Evolutionary conservation across 2,329 filamentous ascomycete species (phyloP).

Genomic region (Nothophaeocryptopus gaeumannii): DNA sequence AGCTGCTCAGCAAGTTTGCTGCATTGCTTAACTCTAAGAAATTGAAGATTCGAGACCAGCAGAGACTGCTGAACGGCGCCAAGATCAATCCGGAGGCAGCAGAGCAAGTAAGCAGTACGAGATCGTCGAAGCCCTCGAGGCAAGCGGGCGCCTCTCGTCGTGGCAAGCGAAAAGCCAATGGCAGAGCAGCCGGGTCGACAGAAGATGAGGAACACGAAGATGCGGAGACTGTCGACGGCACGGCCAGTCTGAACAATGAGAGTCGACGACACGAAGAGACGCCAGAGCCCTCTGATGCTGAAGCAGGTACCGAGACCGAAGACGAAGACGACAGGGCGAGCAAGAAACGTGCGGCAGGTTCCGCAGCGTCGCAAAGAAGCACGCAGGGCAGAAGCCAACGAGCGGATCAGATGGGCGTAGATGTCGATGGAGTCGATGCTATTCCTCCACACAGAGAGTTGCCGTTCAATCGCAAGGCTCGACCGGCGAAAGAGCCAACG

Average conservation of each 20-base stretch:
- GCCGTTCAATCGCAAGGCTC: conserved; percentile 19
- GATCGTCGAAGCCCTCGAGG: conserved; percentile 13
- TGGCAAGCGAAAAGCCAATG: conserved; percentile 34
- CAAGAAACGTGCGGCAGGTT: background rate
- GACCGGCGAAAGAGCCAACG: conserved; percentile 8
- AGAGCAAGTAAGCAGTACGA: conserved; percentile 20
- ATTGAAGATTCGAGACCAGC: conserved; percentile 72
- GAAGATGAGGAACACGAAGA: conserved; percentile 39
- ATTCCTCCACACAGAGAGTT: conserved; percentile 23
- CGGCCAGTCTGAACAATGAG: conserved; percentile 24
- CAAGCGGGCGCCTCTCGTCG: conserved; percentile 29
- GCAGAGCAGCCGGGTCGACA: conserved; percentile 36
- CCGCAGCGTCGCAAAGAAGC: conserved; percentile 4
- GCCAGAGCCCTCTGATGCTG: conserved; percentile 9
- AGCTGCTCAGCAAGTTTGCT: conserved; percentile 67
- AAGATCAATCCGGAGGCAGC: conserved; percentile 60
- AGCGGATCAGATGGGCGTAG: conserved; percentile 11
- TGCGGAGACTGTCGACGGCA: conserved; percentile 25
- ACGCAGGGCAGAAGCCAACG: conserved; percentile 1
- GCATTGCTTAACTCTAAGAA: conserved; percentile 76
- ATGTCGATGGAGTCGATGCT: conserved; percentile 6
- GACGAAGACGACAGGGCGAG: conserved; percentile 13
- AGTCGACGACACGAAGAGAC: conserved; percentile 13
- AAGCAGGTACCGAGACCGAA: conserved; percentile 7
- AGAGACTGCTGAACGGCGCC: conserved; percentile 58